These are phyloP conservation scores for Diplodia corticola DNA, from an alignment of 2,329 filamentous ascomycete genomes.

Conservation along the genomic window DNA sequence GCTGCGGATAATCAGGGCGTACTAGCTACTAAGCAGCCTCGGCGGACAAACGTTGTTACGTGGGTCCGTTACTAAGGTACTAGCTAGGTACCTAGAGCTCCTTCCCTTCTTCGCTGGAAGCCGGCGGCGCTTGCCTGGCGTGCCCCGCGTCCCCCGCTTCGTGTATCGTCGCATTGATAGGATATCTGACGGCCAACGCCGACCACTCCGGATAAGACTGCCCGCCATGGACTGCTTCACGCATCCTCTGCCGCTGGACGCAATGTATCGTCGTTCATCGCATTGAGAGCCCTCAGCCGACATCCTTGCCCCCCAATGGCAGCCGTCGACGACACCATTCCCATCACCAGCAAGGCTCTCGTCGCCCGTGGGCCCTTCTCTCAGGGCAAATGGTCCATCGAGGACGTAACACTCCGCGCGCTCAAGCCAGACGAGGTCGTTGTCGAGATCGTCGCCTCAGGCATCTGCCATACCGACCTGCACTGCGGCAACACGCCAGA, in stretches of 20 bases:
- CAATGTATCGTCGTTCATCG: background rate
- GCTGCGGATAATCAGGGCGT: too few relatives aligned
- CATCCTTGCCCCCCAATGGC: background rate
- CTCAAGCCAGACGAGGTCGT: conserved; percentile 49
- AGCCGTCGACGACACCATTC: background rate
- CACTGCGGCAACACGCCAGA: conserved; percentile 40
- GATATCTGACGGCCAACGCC: background rate
- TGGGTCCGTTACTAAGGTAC: too few relatives aligned
- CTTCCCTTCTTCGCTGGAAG: background rate
- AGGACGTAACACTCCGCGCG: conserved; percentile 36
- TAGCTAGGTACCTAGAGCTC: background rate
- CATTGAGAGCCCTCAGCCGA: background rate
- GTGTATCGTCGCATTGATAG: conserved; percentile 1
- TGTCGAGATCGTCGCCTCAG: conserved; percentile 53
- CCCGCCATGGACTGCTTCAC: background rate
- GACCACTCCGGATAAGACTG: conserved; percentile 9
- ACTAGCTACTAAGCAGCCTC: too few relatives aligned
- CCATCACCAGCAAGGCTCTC: conserved; percentile 32
- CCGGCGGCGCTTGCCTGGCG: background rate
- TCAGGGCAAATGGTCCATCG: conserved; percentile 42
- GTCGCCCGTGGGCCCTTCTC: conserved; percentile 38
- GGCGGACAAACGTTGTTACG: background rate
- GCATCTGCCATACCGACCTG: conserved; percentile 57
- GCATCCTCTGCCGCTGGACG: background rate
- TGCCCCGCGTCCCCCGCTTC: background rate